Percentiles rank a stretch among this genome's conserved stretches.
These are phyloP conservation scores for Cinnamomum chago DNA, from an alignment of 164 flowering plant species.

Conservation along the genomic window DNA sequence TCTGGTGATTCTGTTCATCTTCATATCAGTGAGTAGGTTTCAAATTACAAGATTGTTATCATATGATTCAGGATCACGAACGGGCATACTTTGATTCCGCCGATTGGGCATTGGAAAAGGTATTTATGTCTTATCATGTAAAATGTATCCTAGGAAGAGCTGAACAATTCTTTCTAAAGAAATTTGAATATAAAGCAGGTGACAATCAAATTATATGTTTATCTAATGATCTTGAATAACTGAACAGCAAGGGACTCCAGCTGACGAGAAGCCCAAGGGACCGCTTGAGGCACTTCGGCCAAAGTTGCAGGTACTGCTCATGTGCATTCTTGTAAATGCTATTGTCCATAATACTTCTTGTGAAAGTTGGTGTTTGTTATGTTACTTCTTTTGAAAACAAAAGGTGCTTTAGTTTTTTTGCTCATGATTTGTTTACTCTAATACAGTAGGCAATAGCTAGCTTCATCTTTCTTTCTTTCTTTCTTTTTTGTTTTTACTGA, in stretches of 20 bases:
- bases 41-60: not conserved
- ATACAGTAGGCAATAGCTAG: too few species aligned
- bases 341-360: too few species aligned
- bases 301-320: constrained; percentile 46
- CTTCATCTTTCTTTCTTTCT: too few species aligned
- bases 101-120: constrained; percentile 77
- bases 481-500: too few species aligned
- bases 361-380: too few species aligned
- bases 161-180: not conserved
- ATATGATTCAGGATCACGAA: constrained; percentile 46
- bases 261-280: constrained; percentile 63
- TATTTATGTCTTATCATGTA: constrained; percentile 7
- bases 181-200: not conserved
- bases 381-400: too few species aligned
- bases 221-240: constrained; percentile 13
- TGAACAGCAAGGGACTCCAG: constrained; percentile 68
- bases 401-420: too few species aligned
- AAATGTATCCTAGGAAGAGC: not conserved
- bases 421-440: too few species aligned
- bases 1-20: not conserved
- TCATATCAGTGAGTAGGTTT: not conserved
- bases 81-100: constrained; percentile 73
- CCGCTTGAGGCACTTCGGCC: constrained; percentile 60
- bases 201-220: not conserved
- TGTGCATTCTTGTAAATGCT: not conserved